Conservation (phyloP, 1,284 basidiomycete species). For the Malassezia sympodialis region DNA sequence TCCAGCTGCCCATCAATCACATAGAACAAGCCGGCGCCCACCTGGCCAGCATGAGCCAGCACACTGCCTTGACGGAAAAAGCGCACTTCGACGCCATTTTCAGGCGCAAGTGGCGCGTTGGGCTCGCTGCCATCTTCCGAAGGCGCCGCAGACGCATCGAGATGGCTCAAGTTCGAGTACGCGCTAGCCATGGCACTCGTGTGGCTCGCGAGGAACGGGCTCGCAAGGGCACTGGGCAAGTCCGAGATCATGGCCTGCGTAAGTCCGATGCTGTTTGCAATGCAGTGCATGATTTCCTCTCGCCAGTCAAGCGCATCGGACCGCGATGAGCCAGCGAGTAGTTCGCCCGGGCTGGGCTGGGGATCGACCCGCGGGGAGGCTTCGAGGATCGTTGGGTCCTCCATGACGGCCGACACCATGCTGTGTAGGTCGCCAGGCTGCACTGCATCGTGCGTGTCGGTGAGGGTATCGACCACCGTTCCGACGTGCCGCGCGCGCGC, state of each 20-base stretch:
- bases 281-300: constrained; percentile 90
- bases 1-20: constrained; percentile 96
- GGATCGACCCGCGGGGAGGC: not conserved
- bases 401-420: constrained; percentile 39
- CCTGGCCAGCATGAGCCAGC: constrained; percentile 79
- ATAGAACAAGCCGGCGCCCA: constrained; percentile 84
- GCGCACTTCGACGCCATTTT: constrained; percentile 90
- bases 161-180: constrained; percentile 70
- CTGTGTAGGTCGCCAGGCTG: constrained; percentile 53
- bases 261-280: constrained; percentile 91
- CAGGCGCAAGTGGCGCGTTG: constrained; percentile 45
- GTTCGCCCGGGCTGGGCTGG: not conserved
- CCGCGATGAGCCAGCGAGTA: not conserved
- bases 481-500: not conserved
- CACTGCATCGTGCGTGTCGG: constrained; percentile 28
- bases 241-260: constrained; percentile 62
- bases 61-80: constrained; percentile 80
- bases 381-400: constrained; percentile 2
- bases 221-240: constrained; percentile 31
- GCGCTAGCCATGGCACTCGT: constrained; percentile 59
- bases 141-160: constrained; percentile 49
- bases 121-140: constrained; percentile 28
- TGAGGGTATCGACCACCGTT: not conserved
- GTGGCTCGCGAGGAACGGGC: constrained; percentile 27
- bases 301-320: constrained; percentile 57